phyloP scores from a whole-genome alignment of 108 stramenopile species.

The Conticribra weissflogii region DNA sequence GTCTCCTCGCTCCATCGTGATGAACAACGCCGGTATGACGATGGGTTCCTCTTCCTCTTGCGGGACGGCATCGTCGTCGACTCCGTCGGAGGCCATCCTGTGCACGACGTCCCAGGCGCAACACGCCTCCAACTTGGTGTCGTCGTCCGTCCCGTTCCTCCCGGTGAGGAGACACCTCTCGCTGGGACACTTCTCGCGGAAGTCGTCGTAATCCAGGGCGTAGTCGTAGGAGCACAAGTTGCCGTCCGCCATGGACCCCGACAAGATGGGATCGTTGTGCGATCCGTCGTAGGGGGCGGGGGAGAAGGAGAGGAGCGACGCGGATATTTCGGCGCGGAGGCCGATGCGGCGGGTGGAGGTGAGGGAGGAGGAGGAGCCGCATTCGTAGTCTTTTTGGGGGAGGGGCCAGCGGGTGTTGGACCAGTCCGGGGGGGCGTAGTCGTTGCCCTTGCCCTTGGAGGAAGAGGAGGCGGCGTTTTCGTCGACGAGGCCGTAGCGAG shows the following conservation, averaged over 20 bases:
- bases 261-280: constrained; percentile 59
- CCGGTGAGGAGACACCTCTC: constrained; percentile 77
- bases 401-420: constrained; percentile 33
- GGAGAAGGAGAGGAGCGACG: constrained; percentile 47
- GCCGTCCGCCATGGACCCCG: constrained; percentile 53
- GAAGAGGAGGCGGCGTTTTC: neutral
- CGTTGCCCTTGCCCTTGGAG: constrained; percentile 14
- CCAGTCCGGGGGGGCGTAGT: constrained; percentile 25
- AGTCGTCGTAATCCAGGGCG: constrained; percentile 5
- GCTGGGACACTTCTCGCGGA: constrained; percentile 61
- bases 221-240: constrained; percentile 59
- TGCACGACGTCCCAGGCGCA: constrained; percentile 89
- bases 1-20: constrained; percentile 74
- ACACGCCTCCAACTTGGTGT: constrained; percentile 60
- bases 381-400: constrained; percentile 80
- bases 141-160: constrained; percentile 26
- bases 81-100: constrained; percentile 39
- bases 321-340: constrained; percentile 51
- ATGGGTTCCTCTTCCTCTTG: constrained; percentile 24
- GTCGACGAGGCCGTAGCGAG: constrained; percentile 52
- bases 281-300: constrained; percentile 60
- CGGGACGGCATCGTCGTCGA: constrained; percentile 51
- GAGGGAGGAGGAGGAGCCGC: constrained; percentile 23
- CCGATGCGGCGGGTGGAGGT: constrained; percentile 12
- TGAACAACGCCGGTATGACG: constrained; percentile 58